Percentiles rank a stretch among this genome's conserved stretches.
phyloP scores from a whole-genome alignment of 2,329 filamentous ascomycete genomes.

The Trichothecium sympodiale region DNA sequence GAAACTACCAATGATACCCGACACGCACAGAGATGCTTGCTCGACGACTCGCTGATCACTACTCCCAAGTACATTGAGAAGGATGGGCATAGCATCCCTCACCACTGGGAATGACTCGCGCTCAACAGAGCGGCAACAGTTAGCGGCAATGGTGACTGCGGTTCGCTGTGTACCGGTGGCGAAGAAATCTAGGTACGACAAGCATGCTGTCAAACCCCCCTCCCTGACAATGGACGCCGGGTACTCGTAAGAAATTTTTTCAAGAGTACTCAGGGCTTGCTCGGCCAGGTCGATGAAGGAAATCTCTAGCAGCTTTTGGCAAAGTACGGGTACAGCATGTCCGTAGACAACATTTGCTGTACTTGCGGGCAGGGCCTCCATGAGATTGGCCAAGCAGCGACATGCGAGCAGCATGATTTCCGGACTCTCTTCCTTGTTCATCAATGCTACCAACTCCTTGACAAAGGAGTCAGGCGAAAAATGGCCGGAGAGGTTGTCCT shows the following conservation, averaged over 20 bases:
- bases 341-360: conserved; percentile 95
- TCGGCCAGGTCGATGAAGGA: conserved; percentile 96
- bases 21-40: conserved; percentile 90
- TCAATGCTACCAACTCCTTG: conserved; percentile 82
- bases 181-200: conserved; percentile 96
- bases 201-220: conserved; percentile 87
- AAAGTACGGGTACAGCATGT: conserved; percentile 88
- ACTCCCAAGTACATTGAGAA: conserved; percentile 81
- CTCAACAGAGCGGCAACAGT: conserved; percentile 94
- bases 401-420: conserved; percentile 97
- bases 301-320: conserved; percentile 90
- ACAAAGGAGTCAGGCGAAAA: conserved; percentile 92
- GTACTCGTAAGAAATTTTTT: conserved; percentile 96
- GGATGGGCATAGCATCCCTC: conserved; percentile 89
- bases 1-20: conserved; percentile 94
- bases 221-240: conserved; percentile 91
- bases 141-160: conserved; percentile 92
- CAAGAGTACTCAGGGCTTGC: conserved; percentile 88
- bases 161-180: conserved; percentile 93
- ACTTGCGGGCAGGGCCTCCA: conserved; percentile 90
- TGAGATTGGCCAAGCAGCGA: conserved; percentile 88
- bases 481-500: conserved; percentile 90
- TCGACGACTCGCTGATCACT: conserved; percentile 95
- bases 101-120: conserved; percentile 89
- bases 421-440: conserved; percentile 91